Evolutionary conservation across 2,329 filamentous ascomycete species (phyloP).

Genomic region (Colletotrichum viniferum): DNA sequence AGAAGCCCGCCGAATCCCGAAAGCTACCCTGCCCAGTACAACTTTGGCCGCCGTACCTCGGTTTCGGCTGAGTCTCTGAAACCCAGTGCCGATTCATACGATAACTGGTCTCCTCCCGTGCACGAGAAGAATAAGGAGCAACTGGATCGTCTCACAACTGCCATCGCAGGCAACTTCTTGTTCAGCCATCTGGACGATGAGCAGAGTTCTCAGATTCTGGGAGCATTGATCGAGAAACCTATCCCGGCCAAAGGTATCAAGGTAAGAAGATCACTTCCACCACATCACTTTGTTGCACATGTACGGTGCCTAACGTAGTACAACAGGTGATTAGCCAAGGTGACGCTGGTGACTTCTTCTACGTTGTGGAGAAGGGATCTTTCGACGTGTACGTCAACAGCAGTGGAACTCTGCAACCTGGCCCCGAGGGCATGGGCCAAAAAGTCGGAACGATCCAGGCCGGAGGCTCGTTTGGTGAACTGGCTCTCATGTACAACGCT

Average conservation of each 20-base stretch:
- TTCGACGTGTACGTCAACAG: conserved; percentile 93
- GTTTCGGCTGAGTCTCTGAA: conserved; percentile 97
- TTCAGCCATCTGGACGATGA: conserved; percentile 96
- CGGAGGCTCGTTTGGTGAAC: conserved; percentile 93
- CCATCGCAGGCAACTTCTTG: conserved; percentile 89
- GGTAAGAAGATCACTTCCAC: conserved; percentile 41
- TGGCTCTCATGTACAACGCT: conserved; percentile 98
- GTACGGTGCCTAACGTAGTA: conserved; percentile 26
- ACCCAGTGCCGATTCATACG: conserved; percentile 79
- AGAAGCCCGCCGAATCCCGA: conserved; percentile 61
- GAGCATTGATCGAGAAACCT: conserved; percentile 90
- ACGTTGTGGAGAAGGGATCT: conserved; percentile 88
- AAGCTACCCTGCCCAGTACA: conserved; percentile 89
- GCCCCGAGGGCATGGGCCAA: conserved; percentile 79
- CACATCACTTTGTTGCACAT: background rate
- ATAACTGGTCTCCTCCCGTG: conserved; percentile 88
- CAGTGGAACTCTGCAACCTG: conserved; percentile 77
- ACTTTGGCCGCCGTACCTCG: conserved; percentile 89
- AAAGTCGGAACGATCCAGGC: conserved; percentile 83
- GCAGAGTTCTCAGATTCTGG: conserved; percentile 84
- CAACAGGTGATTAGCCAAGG: conserved; percentile 89
- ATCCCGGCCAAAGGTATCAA: conserved; percentile 89
- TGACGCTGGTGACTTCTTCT: conserved; percentile 96
- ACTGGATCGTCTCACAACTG: conserved; percentile 75
- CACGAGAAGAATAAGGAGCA: conserved; percentile 87